Conservation (phyloP, 805 yeast genomes). For the Komagataella ulmi region DNA sequence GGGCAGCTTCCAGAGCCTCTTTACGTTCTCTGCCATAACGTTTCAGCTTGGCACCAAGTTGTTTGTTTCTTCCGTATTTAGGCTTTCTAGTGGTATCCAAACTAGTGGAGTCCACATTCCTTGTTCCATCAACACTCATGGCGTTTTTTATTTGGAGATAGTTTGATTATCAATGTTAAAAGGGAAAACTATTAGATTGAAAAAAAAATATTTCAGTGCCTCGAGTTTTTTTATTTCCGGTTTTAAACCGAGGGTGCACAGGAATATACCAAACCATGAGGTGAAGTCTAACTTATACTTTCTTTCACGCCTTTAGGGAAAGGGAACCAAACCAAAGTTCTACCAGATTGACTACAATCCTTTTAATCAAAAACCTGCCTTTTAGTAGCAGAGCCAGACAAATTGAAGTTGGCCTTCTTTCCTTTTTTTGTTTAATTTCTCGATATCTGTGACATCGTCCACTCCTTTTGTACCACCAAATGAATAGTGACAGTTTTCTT, state of each 20-base stretch:
- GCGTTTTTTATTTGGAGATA: neutral
- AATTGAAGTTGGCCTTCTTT: neutral
- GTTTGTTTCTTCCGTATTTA: constrained; percentile 34
- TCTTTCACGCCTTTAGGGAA: too few relatives aligned
- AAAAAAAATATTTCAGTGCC: neutral
- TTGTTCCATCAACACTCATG: neutral
- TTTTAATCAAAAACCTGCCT: too few relatives aligned
- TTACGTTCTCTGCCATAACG: constrained; percentile 59
- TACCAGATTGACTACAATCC: too few relatives aligned
- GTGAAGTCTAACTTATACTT: too few relatives aligned
- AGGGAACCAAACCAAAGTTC: too few relatives aligned
- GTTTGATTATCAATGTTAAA: neutral
- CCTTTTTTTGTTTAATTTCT: neutral
- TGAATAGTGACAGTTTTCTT: neutral
- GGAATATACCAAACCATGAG: neutral
- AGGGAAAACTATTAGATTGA: neutral
- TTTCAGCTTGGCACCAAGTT: constrained; percentile 51
- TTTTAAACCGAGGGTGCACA: neutral
- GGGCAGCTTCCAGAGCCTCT: constrained; percentile 73
- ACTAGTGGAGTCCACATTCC: neutral
- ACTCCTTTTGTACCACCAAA: neutral
- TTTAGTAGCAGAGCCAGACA: too few relatives aligned
- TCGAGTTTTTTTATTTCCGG: neutral
- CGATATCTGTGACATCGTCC: neutral
- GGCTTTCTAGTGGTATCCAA: neutral